These are phyloP conservation scores for Alternaria arbusti DNA, from an alignment of 2,329 filamentous ascomycete species.

Conservation along the genomic window DNA sequence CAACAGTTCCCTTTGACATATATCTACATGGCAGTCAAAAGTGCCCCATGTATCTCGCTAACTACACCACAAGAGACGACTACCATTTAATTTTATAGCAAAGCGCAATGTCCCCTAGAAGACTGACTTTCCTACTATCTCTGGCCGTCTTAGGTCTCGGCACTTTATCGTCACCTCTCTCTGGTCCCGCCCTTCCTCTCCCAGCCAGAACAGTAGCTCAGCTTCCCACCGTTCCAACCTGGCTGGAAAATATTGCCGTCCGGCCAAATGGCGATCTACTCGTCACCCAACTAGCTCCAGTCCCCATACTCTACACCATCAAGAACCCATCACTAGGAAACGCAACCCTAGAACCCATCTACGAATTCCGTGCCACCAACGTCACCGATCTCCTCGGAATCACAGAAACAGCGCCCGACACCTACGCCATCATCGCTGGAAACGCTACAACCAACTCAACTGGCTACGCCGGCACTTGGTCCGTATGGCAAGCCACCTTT, in stretches of 20 bases:
- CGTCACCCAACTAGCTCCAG: neutral
- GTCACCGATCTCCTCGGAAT: slow-evolving; percentile 15
- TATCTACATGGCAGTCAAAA: neutral
- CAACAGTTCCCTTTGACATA: neutral
- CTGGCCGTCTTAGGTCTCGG: neutral
- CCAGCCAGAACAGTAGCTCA: slow-evolving; percentile 11
- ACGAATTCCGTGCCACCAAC: slow-evolving; percentile 5
- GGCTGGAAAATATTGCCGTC: slow-evolving; percentile 15
- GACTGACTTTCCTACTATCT: neutral
- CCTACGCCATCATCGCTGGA: slow-evolving; percentile 11
- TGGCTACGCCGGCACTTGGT: slow-evolving; percentile 13
- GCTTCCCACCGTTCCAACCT: slow-evolving; percentile 2
- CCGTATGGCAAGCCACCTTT: slow-evolving; percentile 8
- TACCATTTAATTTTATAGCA: neutral
- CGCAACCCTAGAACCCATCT: slow-evolving; percentile 7
- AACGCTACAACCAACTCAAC: slow-evolving; percentile 10
- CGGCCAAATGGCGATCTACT: slow-evolving; percentile 14
- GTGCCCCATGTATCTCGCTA: neutral
- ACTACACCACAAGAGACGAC: neutral
- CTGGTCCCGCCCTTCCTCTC: neutral
- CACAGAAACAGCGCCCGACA: slow-evolving; percentile 11
- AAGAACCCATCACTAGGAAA: neutral
- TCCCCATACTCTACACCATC: neutral
- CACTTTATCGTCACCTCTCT: neutral
- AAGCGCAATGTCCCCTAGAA: no score